Base-by-base conservation (phyloP, 2,329 filamentous ascomycete genomes). In the Zopfia rhizophila region DNA sequence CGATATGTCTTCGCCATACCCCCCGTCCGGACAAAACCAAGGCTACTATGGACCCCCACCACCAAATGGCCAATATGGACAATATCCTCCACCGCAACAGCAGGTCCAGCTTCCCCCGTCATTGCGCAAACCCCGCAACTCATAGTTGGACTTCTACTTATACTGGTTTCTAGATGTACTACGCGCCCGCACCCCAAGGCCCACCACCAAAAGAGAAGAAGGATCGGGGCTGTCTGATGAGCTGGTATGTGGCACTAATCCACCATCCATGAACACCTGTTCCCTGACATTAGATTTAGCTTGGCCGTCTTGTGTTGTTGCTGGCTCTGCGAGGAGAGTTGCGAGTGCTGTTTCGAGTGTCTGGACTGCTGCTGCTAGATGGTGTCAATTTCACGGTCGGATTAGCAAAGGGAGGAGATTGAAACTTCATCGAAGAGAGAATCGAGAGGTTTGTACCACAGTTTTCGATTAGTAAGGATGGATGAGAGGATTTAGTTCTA, bases 251-350 rank as follows among this genome's bases (percentile, higher is more conserved):
- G 10, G 18, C 22, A 23, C 24, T 23, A 8, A 8, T 4, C 10
- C 37, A 10, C 10, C n/a, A 10, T n/a, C 24, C 24, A 10, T n/a
- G 31, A 22, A 27, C 33, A 27, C 14, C 11, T 36, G 22, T 21
- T 28, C 16, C 13, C 19, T 6, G n/a, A n/a, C n/a, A n/a, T n/a
- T n/a, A n/a, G n/a, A 12, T 42, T 31, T 32, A 66, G 67, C 59
- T 33, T 70, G 30, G 67, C 67, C 7, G 63, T 65, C n/a, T 46
- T 70, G 32, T 70, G 67, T 54, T 70, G 67, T 51, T 70, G 67
- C 48, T 70, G 61, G 60, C 48, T 70, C 18, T 70, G 67, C 38
- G 66, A 61, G 5, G 67, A 70, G 53, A 56, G 64, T 13, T 70
- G 67, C 58, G 66, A 69, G 33, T 70, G 67, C 52, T 70, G 65